Percentiles rank a stretch among this genome's conserved stretches.
These are phyloP conservation scores for Lupinus albus DNA, from an alignment of 306 rosid species.

Conservation along the genomic window DNA sequence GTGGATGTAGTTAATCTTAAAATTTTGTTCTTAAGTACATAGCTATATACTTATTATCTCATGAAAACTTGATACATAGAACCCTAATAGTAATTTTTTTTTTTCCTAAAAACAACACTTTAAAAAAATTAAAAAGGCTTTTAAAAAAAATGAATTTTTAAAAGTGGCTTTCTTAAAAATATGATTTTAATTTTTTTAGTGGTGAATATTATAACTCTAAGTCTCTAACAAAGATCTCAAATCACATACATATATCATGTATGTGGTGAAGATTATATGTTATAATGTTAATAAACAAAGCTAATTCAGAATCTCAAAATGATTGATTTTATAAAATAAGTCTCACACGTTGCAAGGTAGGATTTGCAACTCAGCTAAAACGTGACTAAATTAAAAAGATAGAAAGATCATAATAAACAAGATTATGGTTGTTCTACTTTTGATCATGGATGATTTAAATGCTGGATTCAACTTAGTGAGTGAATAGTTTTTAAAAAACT, in stretches of 20 bases:
- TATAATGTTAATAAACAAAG: slow-evolving; percentile 38
- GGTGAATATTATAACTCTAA: neutral
- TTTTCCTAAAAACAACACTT: too few relatives aligned
- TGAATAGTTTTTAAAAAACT: too few relatives aligned
- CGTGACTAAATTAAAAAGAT: neutral
- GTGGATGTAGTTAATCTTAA: too few relatives aligned
- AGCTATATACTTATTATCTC: too few relatives aligned
- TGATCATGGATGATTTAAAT: neutral
- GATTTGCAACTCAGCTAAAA: too few relatives aligned
- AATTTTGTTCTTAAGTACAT: too few relatives aligned
- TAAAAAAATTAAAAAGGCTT: slow-evolving; percentile 1
- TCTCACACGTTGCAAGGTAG: slow-evolving; percentile 32
- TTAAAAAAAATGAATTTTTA: slow-evolving; percentile 52
- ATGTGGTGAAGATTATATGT: slow-evolving; percentile 45
- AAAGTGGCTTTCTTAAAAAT: too few relatives aligned
- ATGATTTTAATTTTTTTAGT: too few relatives aligned
- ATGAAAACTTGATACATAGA: too few relatives aligned
- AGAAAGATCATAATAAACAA: neutral
- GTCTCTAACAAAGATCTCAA: slow-evolving; percentile 14
- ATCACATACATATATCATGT: slow-evolving; percentile 36
- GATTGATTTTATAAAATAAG: slow-evolving; percentile 46
- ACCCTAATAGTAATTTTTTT: too few relatives aligned
- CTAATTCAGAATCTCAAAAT: slow-evolving; percentile 43
- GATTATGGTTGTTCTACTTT: neutral
- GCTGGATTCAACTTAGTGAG: neutral